Conservation (phyloP, 1,139 yeast genomes). For the Wickerhamomyces sp. region DNA sequence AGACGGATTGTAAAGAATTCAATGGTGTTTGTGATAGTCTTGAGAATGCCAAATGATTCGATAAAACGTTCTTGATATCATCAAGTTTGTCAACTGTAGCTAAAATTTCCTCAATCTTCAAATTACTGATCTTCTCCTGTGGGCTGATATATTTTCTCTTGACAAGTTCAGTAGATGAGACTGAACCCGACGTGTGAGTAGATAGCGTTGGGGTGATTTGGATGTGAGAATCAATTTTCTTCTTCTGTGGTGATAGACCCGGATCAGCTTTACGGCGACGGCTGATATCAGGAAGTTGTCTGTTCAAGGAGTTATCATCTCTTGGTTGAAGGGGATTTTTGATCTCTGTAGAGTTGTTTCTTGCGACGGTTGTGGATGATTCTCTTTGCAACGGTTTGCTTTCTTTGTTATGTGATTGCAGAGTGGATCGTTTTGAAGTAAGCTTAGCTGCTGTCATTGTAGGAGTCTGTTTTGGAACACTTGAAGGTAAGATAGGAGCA, state of each 20-base stretch:
- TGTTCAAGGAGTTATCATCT: slow-evolving; percentile 15
- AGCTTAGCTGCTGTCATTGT: neutral
- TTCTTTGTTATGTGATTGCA: neutral
- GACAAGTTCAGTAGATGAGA: neutral
- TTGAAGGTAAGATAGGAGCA: neutral
- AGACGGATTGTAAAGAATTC: slow-evolving; percentile 56
- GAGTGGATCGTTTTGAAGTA: neutral
- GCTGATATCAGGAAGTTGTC: slow-evolving; percentile 6
- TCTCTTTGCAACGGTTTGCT: neutral
- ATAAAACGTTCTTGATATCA: slow-evolving; percentile 58
- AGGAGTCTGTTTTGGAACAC: neutral
- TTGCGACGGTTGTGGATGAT: neutral
- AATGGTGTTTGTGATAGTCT: slow-evolving; percentile 84
- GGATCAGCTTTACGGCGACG: slow-evolving; percentile 27
- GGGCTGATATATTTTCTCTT: slow-evolving; percentile 15
- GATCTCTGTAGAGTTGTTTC: slow-evolving; percentile 10
- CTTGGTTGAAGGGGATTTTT: slow-evolving; percentile 12
- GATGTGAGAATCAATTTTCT: slow-evolving; percentile 15
- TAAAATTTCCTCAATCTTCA: slow-evolving; percentile 17
- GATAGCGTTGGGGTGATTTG: neutral
- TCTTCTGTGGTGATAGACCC: slow-evolving; percentile 24
- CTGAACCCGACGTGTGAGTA: neutral
- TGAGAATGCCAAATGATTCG: slow-evolving; percentile 87
- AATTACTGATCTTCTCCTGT: slow-evolving; percentile 18
- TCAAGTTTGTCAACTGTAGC: slow-evolving; percentile 34